A percentile compares a stretch with the other conserved stretches of the same genome.
These are phyloP conservation scores for Claviceps cyperi DNA, from an alignment of 2,329 filamentous ascomycete species.

Conservation along the genomic window DNA sequence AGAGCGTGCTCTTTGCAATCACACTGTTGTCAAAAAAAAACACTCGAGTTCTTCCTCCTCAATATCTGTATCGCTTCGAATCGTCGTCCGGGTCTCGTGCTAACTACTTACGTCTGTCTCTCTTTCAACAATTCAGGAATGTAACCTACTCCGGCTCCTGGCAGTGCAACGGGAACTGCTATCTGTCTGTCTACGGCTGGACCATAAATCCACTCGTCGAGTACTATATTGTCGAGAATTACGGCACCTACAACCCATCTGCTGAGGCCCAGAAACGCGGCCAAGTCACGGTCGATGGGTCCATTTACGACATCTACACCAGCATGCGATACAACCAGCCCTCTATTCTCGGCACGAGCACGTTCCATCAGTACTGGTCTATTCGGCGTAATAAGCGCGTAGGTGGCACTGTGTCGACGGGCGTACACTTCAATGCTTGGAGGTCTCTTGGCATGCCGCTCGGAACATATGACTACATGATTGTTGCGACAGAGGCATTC, in stretches of 20 bases:
- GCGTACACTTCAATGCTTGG: constrained; percentile 11
- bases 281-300: constrained; percentile 21
- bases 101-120: neutral
- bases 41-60: no score
- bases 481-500: constrained; percentile 40
- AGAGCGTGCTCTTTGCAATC: neutral
- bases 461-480: constrained; percentile 37
- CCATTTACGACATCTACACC: constrained; percentile 23
- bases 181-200: constrained; percentile 26
- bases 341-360: constrained; percentile 33
- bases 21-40: no score
- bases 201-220: constrained; percentile 21
- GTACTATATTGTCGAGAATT: constrained; percentile 25
- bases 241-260: constrained; percentile 22
- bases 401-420: constrained; percentile 31
- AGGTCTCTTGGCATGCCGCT: constrained; percentile 29
- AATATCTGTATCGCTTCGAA: no score
- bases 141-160: constrained; percentile 8
- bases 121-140: constrained; percentile 13
- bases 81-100: no score
- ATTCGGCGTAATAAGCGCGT: constrained; percentile 12
- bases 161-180: constrained; percentile 16
- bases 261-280: constrained; percentile 19
- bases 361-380: constrained; percentile 32
- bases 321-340: constrained; percentile 26